Evolutionary conservation across 2,329 filamentous ascomycete species (phyloP).

Genomic region (Colletotrichum cuscutae): DNA sequence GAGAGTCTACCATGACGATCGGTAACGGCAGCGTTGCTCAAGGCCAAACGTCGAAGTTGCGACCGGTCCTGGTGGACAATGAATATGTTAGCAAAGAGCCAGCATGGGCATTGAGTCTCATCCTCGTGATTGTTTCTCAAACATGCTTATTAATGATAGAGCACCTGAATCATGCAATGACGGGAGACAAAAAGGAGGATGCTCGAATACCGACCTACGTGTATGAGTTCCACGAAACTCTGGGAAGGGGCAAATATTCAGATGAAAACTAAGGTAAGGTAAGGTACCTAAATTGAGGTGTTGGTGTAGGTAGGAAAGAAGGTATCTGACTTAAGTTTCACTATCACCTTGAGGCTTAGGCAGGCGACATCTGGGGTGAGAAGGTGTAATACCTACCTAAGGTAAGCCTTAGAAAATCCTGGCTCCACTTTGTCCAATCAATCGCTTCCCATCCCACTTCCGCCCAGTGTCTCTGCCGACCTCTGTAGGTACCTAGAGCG

Average conservation of each 20-base stretch:
- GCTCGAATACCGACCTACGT: neutral
- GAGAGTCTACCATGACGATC: conserved; percentile 2
- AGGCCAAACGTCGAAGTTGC: neutral
- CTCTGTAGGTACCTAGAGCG: neutral
- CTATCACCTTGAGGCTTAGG: neutral
- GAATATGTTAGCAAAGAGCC: neutral
- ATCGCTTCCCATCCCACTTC: conserved; percentile 17
- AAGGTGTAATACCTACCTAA: neutral
- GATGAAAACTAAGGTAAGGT: neutral
- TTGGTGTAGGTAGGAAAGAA: neutral
- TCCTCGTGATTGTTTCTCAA: neutral
- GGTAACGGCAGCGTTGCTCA: neutral
- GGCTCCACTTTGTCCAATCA: conserved; percentile 20
- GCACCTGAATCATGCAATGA: neutral
- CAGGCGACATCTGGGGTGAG: neutral
- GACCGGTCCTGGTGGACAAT: neutral
- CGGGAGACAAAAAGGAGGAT: neutral
- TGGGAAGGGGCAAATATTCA: neutral
- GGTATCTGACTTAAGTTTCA: neutral
- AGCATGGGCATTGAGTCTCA: neutral
- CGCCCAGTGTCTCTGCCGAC: neutral
- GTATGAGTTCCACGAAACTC: neutral
- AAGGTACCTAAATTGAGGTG: neutral
- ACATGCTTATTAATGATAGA: neutral
- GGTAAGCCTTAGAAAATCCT: conserved; percentile 5